Evolutionary conservation across 768 basidiomycete species (phyloP), one percentile per base, ranked within the genome.

Genomic region (Lentinula aciculospora): DNA sequence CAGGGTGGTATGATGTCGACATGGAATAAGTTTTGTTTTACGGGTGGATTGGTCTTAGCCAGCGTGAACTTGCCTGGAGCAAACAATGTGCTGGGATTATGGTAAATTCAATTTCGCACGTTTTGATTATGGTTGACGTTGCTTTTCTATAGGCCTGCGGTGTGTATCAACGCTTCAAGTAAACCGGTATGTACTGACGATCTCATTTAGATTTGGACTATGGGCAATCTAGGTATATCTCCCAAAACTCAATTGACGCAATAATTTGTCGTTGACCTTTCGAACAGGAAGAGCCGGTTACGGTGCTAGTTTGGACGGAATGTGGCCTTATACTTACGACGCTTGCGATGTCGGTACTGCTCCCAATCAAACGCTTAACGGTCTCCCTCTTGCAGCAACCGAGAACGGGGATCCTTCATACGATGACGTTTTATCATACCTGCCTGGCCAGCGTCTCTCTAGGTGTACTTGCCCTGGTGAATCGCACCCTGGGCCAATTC

Each of bases 21-120:
- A 10, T 72, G 74, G 80, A 86, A 85, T 68, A 84, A 85, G 71
- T 84, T 94, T 62, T 92, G 89, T 69, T 92, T 92, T 67, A 89
- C 88, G 9, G 87, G 87, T 5, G 91, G 91, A 40, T 69, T 89
- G 50, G 77, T 90, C 53, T 88, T 84, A 71, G 69, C 73, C 21
- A 64, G 68, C 29, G 76, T 78, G 34, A 67, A 60, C 17, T 61
- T 81, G 0, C 79, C 80, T 1, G 79, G 80, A 0, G 67, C 69
- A 2, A 76, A 66, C 59, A 74, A 69, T 23, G 73, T 72, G 46
- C 66, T 40, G 75, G 76, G 53, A 15, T 32, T 45, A 32, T 2
- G 23, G 2, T 28, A 17, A 15, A 42, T 8, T 36, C 45, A 27
- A 27, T 19, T 29, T 17, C n/a, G 25, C 19, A 15, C 21, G 17